A percentile compares a stretch with the other conserved stretches of the same genome.
phyloP scores from a whole-genome alignment of 2,329 filamentous ascomycete genomes.

The Lachnellula willkommii region DNA sequence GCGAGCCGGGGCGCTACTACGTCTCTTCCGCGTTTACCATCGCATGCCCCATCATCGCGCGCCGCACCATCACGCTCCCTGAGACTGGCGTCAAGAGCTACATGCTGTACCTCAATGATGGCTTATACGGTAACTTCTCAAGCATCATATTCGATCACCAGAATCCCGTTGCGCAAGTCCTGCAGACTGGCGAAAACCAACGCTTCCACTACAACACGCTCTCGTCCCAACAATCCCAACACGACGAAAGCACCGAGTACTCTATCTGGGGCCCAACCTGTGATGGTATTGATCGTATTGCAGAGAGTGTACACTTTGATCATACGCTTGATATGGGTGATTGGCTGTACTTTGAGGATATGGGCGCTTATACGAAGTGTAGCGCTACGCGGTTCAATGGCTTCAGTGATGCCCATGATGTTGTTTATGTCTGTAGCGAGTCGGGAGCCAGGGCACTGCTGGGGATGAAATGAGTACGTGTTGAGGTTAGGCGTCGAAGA shows the following conservation, averaged over 20 bases:
- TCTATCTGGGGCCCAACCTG: constrained; percentile 98
- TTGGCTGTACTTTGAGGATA: constrained; percentile 98
- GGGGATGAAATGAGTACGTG: constrained; percentile 15
- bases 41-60: constrained; percentile 92
- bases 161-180: constrained; percentile 76
- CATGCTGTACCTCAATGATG: constrained; percentile 98
- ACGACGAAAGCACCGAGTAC: constrained; percentile 62
- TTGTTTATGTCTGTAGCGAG: constrained; percentile 94
- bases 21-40: constrained; percentile 90
- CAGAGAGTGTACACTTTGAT: constrained; percentile 70
- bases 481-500: background rate
- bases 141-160: constrained; percentile 99
- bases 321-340: constrained; percentile 84
- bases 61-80: constrained; percentile 77
- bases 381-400: constrained; percentile 97
- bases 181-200: constrained; percentile 51
- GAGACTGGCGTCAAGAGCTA: constrained; percentile 64
- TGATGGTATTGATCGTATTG: constrained; percentile 94
- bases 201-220: constrained; percentile 54
- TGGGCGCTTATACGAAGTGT: constrained; percentile 98
- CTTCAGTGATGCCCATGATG: constrained; percentile 86
- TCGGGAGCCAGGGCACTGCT: constrained; percentile 74
- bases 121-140: constrained; percentile 96
- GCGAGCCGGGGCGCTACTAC: constrained; percentile 95
- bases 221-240: constrained; percentile 41